Evolutionary conservation across 345 rosid species (phyloP).

Genomic region (Heritiera littoralis): DNA sequence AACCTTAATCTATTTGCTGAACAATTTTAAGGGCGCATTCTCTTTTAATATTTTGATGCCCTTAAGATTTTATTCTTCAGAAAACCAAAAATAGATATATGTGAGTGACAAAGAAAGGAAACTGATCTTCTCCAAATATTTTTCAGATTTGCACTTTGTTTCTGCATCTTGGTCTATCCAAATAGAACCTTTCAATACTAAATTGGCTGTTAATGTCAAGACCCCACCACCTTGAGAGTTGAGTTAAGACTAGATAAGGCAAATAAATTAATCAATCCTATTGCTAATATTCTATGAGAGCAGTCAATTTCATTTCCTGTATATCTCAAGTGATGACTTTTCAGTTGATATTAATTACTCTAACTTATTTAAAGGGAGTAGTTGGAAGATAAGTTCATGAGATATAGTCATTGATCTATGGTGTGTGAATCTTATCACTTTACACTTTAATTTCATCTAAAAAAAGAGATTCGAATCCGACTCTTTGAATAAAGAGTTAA

Average conservation of each 20-base stretch:
- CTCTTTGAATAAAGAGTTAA: too few relatives aligned
- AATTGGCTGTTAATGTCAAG: conserved; percentile 9
- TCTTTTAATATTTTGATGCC: too few relatives aligned
- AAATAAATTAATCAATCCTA: background rate
- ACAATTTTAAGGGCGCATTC: too few relatives aligned
- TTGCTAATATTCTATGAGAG: background rate
- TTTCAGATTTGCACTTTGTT: background rate
- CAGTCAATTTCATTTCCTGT: background rate
- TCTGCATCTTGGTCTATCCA: background rate
- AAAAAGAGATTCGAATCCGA: too few relatives aligned
- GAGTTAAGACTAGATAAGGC: background rate
- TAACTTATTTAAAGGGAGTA: background rate
- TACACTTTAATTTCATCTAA: too few relatives aligned
- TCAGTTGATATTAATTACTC: background rate
- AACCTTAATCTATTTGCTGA: too few relatives aligned
- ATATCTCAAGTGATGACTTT: conserved; percentile 1
- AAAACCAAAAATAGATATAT: too few relatives aligned
- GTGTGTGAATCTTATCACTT: too few relatives aligned
- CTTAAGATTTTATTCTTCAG: too few relatives aligned
- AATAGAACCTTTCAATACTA: background rate
- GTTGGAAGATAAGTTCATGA: background rate
- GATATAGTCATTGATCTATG: too few relatives aligned
- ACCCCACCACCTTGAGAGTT: background rate
- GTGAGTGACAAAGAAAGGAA: too few relatives aligned
- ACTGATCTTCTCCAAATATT: background rate